Evolutionary conservation across 208 protist genomes (phyloP), one percentile per base, ranked within the genome.

Genomic region (Acanthamoeba culbertsoni): DNA sequence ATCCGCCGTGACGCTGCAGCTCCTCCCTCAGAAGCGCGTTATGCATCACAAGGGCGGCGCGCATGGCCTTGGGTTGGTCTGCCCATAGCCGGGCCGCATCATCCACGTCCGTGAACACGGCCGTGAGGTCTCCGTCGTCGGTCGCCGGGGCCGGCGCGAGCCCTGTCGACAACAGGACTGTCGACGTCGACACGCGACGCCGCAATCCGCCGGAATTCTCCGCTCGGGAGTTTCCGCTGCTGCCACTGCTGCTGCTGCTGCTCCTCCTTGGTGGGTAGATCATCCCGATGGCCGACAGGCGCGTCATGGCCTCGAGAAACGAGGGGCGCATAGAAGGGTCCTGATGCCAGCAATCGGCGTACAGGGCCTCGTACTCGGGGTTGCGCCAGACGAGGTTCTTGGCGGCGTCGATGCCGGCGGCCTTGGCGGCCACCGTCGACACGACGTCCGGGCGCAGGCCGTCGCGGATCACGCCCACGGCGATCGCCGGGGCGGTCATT

Each of bases 21-120:
- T 65, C 40, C 26, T 43, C 33, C 10, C 92, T 31, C 46, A 91
- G 48, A 16, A 94, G 82, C 6, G 35, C 51, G 79, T 94, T 91
- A 31, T 94, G 92, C 65, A 92, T 31, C 33, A 31, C 42, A n/a
- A 94, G 23, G 14, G 92, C 92, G n/a, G 59, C 62, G n/a, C 51
- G 51, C 92, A 94, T 94, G 46, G 65, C 71, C 12, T 91, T n/a
- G 26, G 92, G 92, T 14, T 57, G 42, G 42, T 18, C 62, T 48
- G 92, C 92, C 92, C 92, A 94, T 82, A 84, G 46, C 6, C 26
- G 48, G 6, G 92, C 73, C 16, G 79, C 51, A 7, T 68, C 55
- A 26, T 75, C 59, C n/a, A 94, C 84, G 35, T 94, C 92, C 26
- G 92, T 89, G 71, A 94, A 94, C 28, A 79, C 92, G 5, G 93